phyloP scores from a whole-genome alignment of 176 grass and related monocot species.

The Paspalum vaginatum region DNA sequence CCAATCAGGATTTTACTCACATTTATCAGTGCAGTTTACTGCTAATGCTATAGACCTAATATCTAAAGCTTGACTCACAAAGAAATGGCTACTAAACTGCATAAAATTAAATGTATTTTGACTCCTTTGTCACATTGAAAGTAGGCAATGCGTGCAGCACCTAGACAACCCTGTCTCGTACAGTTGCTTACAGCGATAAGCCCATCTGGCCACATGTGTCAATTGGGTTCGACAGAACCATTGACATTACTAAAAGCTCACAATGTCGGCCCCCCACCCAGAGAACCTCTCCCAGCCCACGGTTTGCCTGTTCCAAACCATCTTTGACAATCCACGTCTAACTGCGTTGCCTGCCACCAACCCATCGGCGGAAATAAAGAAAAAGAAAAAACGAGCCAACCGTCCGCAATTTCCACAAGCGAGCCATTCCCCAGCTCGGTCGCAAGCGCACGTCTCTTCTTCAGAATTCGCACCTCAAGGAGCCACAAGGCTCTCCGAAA shows the following conservation, averaged over 20 bases:
- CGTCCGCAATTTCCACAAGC: not conserved
- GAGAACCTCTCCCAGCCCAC: not conserved
- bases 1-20: not conserved
- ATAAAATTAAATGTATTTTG: not conserved
- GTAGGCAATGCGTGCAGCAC: not conserved
- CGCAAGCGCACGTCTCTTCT: conserved; percentile 18
- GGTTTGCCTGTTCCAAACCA: not conserved
- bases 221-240: conserved; percentile 1
- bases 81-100: conserved; percentile 25
- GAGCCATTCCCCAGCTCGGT: not conserved
- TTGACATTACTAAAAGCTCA: conserved; percentile 3
- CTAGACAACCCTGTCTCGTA: not conserved
- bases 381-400: not conserved
- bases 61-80: conserved; percentile 9
- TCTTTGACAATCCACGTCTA: conserved; percentile 8
- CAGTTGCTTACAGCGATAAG: not conserved
- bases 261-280: conserved; percentile 5
- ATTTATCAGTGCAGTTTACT: not conserved
- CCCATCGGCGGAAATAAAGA: not conserved
- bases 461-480: conserved; percentile 15
- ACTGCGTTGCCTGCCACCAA: not conserved
- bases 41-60: conserved; percentile 5
- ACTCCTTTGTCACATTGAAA: not conserved
- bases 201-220: not conserved
- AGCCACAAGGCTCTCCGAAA: not conserved